Evolutionary conservation across 768 basidiomycete species (phyloP), one percentile per base, ranked within the genome.

Genomic region (Collybiopsis luxurians): DNA sequence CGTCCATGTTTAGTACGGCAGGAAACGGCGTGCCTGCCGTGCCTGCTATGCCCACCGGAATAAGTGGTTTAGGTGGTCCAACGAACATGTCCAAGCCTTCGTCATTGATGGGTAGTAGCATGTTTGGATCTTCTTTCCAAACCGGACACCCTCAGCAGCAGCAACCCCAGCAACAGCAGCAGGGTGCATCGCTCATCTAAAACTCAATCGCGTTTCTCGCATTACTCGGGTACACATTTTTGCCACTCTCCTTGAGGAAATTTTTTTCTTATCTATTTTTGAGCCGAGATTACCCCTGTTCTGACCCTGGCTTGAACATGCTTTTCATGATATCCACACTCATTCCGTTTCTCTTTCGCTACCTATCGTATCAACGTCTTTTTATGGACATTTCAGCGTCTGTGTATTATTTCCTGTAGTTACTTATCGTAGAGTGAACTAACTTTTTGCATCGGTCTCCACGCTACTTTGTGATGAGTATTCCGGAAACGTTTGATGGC

Each of bases 171-270:
- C 80, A 76, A 54, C 75, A 75, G 61, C 78, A 77, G 51, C 71
- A 71, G 21, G 71, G 72, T 10, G 69, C 75, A 9, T 82, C 82
- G 23, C 68, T 85, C 55, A 84, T 85, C 59, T 85, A 71, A 68
- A 15, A 17, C 40, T 17, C 6, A 21, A 17, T 42, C 17, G 17
- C 2, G 26, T 9, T 23, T 27, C 27, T 45, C 21, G 23, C 45
- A 47, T 30, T 17, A 27, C 24, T n/a, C n/a, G n/a, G n/a, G n/a
- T 28, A 27, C n/a, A 27, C 45, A 28, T 27, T 1, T 45, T 24
- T 26, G 44, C 23, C 2, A 45, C 21, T 28, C 30, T 47, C 27
- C 11, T 47, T 27, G 9, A 47, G 26, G 24, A 24, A 26, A 45
- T 24, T 26, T 24, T 23, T 11, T 27, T 27, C 30, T 24, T 24